Evolutionary conservation across 2,329 filamentous ascomycete species (phyloP).

Genomic region (Coniochaeta hoffmannii): DNA sequence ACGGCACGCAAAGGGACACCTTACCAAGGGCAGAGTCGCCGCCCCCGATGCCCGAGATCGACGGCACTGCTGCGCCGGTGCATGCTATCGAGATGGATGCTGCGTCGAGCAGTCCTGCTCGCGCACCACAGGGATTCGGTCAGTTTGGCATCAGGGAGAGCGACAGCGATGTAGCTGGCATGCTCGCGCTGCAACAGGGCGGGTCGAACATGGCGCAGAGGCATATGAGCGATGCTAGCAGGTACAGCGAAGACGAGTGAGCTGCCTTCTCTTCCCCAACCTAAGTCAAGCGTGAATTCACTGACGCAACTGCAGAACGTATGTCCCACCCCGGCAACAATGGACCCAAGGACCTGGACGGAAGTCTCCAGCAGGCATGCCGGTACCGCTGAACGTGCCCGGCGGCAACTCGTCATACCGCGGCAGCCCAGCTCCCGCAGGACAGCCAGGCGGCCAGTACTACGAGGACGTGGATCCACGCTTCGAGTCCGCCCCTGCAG

Average conservation of each 20-base stretch:
- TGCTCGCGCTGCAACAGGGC: slow-evolving; percentile 63
- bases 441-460: slow-evolving; percentile 45
- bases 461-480: slow-evolving; percentile 92
- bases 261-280: slow-evolving; percentile 21
- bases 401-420: slow-evolving; percentile 24
- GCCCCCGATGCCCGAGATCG: slow-evolving; percentile 47
- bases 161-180: slow-evolving; percentile 65
- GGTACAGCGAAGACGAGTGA: slow-evolving; percentile 69
- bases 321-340: slow-evolving; percentile 46
- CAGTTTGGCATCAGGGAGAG: slow-evolving; percentile 50
- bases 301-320: slow-evolving; percentile 24
- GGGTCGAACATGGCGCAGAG: slow-evolving; percentile 31
- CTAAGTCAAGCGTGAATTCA: slow-evolving; percentile 12
- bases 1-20: slow-evolving; percentile 34
- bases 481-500: slow-evolving; percentile 56
- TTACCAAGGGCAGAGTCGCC: slow-evolving; percentile 57
- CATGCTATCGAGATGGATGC: slow-evolving; percentile 79
- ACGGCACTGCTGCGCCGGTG: slow-evolving; percentile 36
- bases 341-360: slow-evolving; percentile 44
- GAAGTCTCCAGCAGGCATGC: slow-evolving; percentile 32
- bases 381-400: slow-evolving; percentile 35
- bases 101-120: slow-evolving; percentile 42
- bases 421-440: slow-evolving; percentile 22
- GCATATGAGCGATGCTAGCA: slow-evolving; percentile 59
- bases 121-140: slow-evolving; percentile 32